A percentile compares a stretch with the other conserved stretches of the same genome.
phyloP scores from a whole-genome alignment of 2,329 filamentous ascomycete species.

The Hypoxylon sp. region DNA sequence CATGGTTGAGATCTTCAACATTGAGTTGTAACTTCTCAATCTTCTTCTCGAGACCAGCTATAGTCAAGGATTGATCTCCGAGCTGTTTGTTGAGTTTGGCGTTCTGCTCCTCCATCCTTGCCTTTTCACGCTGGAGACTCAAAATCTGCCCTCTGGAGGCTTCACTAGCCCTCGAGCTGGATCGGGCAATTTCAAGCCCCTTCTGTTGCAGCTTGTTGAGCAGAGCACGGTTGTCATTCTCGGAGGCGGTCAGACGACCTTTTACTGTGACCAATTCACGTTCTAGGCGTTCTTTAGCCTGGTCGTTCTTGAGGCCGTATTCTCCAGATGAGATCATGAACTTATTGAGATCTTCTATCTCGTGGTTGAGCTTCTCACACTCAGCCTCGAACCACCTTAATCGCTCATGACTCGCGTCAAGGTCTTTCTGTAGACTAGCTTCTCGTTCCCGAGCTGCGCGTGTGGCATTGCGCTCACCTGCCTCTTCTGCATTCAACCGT shows the following conservation, averaged over 20 bases:
- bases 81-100: slow-evolving; percentile 85
- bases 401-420: slow-evolving; percentile 83
- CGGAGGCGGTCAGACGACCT: slow-evolving; percentile 88
- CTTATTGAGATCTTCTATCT: slow-evolving; percentile 89
- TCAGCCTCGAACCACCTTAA: slow-evolving; percentile 86
- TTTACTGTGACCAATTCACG: slow-evolving; percentile 92
- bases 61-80: slow-evolving; percentile 85
- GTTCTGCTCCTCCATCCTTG: slow-evolving; percentile 85
- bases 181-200: slow-evolving; percentile 93
- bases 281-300: slow-evolving; percentile 93
- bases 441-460: slow-evolving; percentile 86
- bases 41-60: slow-evolving; percentile 91
- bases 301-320: slow-evolving; percentile 90
- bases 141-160: slow-evolving; percentile 83
- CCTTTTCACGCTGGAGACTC: slow-evolving; percentile 86
- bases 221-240: slow-evolving; percentile 96
- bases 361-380: slow-evolving; percentile 79
- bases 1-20: slow-evolving; percentile 92
- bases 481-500: slow-evolving; percentile 83
- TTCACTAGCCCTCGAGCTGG: slow-evolving; percentile 87
- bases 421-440: slow-evolving; percentile 80
- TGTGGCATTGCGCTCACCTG: slow-evolving; percentile 84
- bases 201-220: slow-evolving; percentile 98
- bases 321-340: slow-evolving; percentile 90
- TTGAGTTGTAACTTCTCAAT: slow-evolving; percentile 91